Percentiles rank a stretch among this genome's conserved stretches.
These are phyloP conservation scores for Austroboletus olivaceoglutinosus DNA, from an alignment of 1,284 basidiomycete genomes.

Conservation along the genomic window DNA sequence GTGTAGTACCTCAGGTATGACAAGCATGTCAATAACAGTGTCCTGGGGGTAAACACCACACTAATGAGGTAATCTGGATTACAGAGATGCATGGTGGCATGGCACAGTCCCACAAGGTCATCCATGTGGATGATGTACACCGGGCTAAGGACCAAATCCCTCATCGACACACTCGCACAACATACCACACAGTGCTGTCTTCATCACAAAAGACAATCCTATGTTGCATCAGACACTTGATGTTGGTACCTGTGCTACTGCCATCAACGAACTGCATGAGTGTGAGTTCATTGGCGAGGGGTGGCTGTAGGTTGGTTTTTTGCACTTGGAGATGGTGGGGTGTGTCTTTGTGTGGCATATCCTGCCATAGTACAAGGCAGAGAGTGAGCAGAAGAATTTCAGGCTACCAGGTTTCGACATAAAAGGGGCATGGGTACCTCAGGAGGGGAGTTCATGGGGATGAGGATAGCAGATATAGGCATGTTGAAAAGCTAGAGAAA, in stretches of 20 bases:
- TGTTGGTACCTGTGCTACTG: constrained; percentile 56
- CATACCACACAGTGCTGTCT: constrained; percentile 36
- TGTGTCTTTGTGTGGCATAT: constrained; percentile 25
- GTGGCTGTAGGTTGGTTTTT: constrained; percentile 49
- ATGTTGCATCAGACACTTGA: constrained; percentile 51
- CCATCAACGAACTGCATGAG: constrained; percentile 67
- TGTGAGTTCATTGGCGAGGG: constrained; percentile 60
- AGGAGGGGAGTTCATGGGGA: constrained; percentile 16
- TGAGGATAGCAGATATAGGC: constrained; percentile 38
- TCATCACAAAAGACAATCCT: constrained; percentile 57
- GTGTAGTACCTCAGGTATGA: too few species aligned
- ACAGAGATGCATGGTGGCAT: constrained; percentile 40
- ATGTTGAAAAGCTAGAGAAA: constrained; percentile 59
- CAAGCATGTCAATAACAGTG: too few species aligned
- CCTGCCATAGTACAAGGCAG: constrained; percentile 39
- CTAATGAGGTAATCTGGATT: constrained; percentile 43
- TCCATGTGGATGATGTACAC: constrained; percentile 37
- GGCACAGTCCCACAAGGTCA: constrained; percentile 39
- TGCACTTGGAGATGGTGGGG: constrained; percentile 40
- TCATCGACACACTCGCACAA: constrained; percentile 47
- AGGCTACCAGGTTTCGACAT: constrained; percentile 22
- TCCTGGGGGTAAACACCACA: constrained; percentile 31
- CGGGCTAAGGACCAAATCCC: constrained; percentile 50
- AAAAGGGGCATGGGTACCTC: too few species aligned
- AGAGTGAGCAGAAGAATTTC: constrained; percentile 47